Base-by-base conservation (phyloP, 2,329 filamentous ascomycete genomes). In the Xylariales sp. region DNA sequence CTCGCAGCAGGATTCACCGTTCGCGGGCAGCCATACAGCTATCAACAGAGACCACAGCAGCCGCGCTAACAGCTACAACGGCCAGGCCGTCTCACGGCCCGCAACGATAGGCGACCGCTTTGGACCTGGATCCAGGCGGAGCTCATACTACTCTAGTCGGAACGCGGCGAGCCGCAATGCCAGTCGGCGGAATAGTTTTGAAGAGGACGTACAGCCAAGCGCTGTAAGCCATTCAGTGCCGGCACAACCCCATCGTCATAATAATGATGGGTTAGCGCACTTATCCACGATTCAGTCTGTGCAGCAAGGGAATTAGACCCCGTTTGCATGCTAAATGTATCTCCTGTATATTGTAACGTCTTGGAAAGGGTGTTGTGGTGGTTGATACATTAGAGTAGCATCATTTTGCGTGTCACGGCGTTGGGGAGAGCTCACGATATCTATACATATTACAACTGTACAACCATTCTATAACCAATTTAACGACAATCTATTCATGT, bases 51-150 rank as follows among this genome's bases (percentile, higher is more conserved):
- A 29, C 11, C 29, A 33, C 16, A 23, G 17, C 14, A 39, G 37
- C 29, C 20, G 19, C 10, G 36, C 27, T 16, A 32, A 38, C 36
- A 37, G 34, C 14, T 21, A 17, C 19, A 20, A 38, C 12, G 28
- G 28, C 8, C 23, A 29, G 10, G 16, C 27, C 16, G n/a, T n/a
- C n/a, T n/a, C n/a, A n/a, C n/a, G n/a, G n/a, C n/a, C n/a, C n/a
- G n/a, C n/a, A n/a, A n/a, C n/a, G n/a, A n/a, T n/a, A n/a, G n/a
- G 32, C 27, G 40, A 42, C 20, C 36, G 37, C 13, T 42, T 42
- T 20, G 40, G 40, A 5, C 27, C 40, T 11, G 30, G 36, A 10
- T 39, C 36, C 12, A 33, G 40, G 28, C 36, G 40, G 13, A 42
- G 40, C 21, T 42, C 40, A 2, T 42, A 42, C 27, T 42, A 42